These are phyloP conservation scores for Mycena epipterygia DNA, from an alignment of 768 basidiomycete genomes.

Conservation along the genomic window DNA sequence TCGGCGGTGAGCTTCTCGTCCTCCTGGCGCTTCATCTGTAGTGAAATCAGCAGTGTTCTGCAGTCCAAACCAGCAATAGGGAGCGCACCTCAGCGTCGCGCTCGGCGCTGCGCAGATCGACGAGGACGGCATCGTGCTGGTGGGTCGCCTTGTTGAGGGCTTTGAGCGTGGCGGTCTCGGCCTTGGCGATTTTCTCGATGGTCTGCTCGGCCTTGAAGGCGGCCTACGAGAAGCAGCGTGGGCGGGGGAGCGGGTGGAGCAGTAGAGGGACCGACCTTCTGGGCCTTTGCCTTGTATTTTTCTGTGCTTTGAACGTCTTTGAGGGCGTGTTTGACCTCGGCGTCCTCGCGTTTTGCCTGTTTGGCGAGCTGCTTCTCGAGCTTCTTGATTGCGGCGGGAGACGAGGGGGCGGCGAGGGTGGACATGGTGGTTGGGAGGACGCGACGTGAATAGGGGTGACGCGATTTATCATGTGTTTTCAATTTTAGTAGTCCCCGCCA, in stretches of 20 bases:
- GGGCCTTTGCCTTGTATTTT: conserved; percentile 64
- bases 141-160: conserved; percentile 67
- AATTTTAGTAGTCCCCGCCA: too few species aligned
- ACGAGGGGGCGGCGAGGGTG: conserved; percentile 36
- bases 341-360: conserved; percentile 68
- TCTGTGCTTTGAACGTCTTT: conserved; percentile 68
- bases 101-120: conserved; percentile 57
- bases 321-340: conserved; percentile 62
- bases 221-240: conserved; percentile 49
- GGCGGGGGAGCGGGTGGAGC: conserved; percentile 2
- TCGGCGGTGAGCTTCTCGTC: conserved; percentile 36
- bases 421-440: conserved; percentile 30
- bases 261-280: conserved; percentile 55
- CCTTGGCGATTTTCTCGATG: conserved; percentile 59
- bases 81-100: conserved; percentile 59
- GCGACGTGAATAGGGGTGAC: conserved; percentile 24
- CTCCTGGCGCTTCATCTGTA: conserved; percentile 43
- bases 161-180: conserved; percentile 65
- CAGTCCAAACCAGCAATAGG: neutral
- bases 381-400: conserved; percentile 47
- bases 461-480: too few species aligned
- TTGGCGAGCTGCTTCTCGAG: conserved; percentile 60
- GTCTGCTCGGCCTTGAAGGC: conserved; percentile 59
- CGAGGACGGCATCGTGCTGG: conserved; percentile 63
- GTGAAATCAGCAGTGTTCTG: neutral